Evolutionary conservation across 2,329 filamentous ascomycete genomes (phyloP).

Genomic region (Microdochium nivale): DNA sequence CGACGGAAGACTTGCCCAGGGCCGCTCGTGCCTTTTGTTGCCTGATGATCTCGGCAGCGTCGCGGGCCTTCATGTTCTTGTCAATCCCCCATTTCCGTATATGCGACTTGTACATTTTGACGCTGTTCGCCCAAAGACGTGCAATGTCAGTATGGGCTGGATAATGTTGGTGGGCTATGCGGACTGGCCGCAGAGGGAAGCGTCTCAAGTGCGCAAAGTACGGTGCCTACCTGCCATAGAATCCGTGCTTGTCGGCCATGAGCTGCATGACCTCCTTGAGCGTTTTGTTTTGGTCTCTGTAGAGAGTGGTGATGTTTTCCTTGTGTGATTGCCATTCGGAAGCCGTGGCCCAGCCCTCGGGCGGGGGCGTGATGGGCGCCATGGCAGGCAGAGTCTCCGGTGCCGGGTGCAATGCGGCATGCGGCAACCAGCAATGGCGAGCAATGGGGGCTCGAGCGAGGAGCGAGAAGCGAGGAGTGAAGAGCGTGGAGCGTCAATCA

Average conservation of each 20-base stretch:
- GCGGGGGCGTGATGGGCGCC: background rate
- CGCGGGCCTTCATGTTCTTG: constrained; percentile 21
- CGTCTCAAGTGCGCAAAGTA: background rate
- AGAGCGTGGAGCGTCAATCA: background rate
- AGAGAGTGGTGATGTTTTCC: background rate
- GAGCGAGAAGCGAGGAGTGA: too few species aligned
- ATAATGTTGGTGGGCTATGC: background rate
- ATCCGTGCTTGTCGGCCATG: constrained; percentile 34
- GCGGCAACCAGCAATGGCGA: background rate
- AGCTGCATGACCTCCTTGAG: constrained; percentile 19
- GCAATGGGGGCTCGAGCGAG: background rate
- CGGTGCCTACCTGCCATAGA: constrained; percentile 32
- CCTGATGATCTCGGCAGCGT: constrained; percentile 20
- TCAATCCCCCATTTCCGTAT: constrained; percentile 22
- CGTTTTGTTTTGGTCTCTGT: constrained; percentile 19
- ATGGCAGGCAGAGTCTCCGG: background rate
- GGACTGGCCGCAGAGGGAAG: background rate
- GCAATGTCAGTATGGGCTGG: constrained; percentile 3
- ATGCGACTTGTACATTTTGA: constrained; percentile 21
- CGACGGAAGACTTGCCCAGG: constrained; percentile 17
- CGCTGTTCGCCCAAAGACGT: constrained; percentile 5
- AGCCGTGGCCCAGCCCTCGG: background rate
- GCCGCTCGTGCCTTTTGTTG: constrained; percentile 18
- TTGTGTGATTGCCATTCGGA: constrained; percentile 2
- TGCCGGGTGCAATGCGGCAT: background rate